Evolutionary conservation across 345 rosid genomes (phyloP).

Genomic region (Linum trigynum): DNA sequence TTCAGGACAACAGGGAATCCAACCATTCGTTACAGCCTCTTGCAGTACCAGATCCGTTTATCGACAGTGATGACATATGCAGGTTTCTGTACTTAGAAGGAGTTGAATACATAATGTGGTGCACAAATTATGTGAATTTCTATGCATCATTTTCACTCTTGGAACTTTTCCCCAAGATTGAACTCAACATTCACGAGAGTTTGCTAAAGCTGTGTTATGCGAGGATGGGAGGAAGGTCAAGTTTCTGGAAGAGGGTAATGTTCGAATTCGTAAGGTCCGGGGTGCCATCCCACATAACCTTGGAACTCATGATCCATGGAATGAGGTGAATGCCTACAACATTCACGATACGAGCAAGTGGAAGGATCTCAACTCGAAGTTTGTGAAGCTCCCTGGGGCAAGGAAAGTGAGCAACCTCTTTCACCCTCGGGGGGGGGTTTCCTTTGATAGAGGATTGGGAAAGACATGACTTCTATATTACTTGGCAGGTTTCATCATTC

Average conservation of each 20-base stretch:
- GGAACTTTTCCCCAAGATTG: constrained; percentile 80
- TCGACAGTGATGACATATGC: constrained; percentile 63
- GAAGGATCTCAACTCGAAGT: constrained; percentile 94
- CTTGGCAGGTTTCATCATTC: too few species aligned
- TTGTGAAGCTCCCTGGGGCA: too few species aligned
- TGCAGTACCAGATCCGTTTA: constrained; percentile 21
- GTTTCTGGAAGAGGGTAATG: constrained; percentile 82
- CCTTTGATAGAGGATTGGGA: too few species aligned
- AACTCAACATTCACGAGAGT: constrained; percentile 92
- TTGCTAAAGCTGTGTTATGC: constrained; percentile 88
- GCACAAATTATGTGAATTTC: constrained; percentile 94
- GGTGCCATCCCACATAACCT: constrained; percentile 98
- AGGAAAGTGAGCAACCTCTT: too few species aligned
- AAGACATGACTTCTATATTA: too few species aligned
- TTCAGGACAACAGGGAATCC: constrained; percentile 20
- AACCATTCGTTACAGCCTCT: constrained; percentile 11
- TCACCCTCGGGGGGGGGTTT: too few species aligned
- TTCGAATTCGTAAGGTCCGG: constrained; percentile 85
- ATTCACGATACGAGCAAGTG: constrained; percentile 92
- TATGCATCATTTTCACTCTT: constrained; percentile 96
- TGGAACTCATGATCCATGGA: constrained; percentile 97
- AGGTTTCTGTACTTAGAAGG: constrained; percentile 96
- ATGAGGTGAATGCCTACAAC: constrained; percentile 96
- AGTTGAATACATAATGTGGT: constrained; percentile 94
- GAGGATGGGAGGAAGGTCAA: constrained; percentile 88